Evolutionary conservation across 2,329 filamentous ascomycete genomes (phyloP), one percentile per base, ranked within the genome.

Genomic region (Ceratocystis diversiconidia): DNA sequence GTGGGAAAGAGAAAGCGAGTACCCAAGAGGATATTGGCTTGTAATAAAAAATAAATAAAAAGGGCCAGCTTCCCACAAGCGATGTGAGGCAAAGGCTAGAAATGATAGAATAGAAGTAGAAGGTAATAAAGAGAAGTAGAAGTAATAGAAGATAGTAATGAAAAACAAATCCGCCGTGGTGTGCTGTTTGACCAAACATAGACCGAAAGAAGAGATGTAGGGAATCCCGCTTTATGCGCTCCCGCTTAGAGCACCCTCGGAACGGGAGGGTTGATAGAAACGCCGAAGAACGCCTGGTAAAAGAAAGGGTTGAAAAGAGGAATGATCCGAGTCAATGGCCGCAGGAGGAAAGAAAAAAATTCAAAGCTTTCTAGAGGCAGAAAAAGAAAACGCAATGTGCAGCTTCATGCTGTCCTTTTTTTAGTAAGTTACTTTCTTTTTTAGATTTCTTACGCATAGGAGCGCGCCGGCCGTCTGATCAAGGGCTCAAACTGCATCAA

Each of bases 401-500:
- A 52, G 43, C 17, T 12, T 30, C 6, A 28, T 22, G 32, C 52
- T 30, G 22, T 19, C 48, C n/a, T 28, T 43, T 44, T 57, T 30
- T 41, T 59, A 8, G 3, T 5, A 12, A 43, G 10, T 64, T 57
- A 19, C 46, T 19, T 60, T 65, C 19, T 25, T 30, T 15, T n/a
- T 46, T 41, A 12, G 36, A 41, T 7, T 17, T 43, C 46, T 67
- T 67, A 67, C 30, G 63, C 66, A 60, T 67, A 67, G 7, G 66
- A 63, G 22, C 66, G 66, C 15, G 57, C 66, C 12, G 66, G 59
- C 60, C 66, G 63, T 67, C 63, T 67, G 48, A 67, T 48, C n/a
- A 67, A 61, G 43, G 66, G 66, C 63, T 67, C 66, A 60, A 67
- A 62, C 61, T 67, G 66, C 66, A 67, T 67, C 17, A 67, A n/a